Conservation (phyloP, 139 green algal genomes). For the Nannochloris sp. region DNA sequence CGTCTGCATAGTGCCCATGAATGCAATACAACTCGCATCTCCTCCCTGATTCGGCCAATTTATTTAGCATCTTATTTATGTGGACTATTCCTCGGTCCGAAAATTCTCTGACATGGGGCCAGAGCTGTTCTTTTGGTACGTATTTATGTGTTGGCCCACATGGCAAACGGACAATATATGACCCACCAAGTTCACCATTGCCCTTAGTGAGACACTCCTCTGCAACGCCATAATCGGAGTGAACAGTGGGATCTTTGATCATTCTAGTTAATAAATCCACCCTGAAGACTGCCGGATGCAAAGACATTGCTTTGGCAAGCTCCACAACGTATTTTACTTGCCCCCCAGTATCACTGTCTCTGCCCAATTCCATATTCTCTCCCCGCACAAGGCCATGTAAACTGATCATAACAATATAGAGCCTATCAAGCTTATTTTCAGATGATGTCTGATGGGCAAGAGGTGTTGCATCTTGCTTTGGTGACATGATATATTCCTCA, state of each 20-base stretch:
- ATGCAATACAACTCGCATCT: conserved; percentile 60
- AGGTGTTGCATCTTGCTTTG: conserved; percentile 10
- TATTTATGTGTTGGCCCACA: conserved; percentile 63
- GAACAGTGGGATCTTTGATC: conserved; percentile 56
- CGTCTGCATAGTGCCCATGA: conserved; percentile 82
- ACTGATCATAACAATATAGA: conserved; percentile 80
- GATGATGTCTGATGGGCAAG: not conserved
- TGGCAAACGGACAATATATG: conserved; percentile 84
- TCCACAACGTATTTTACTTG: conserved; percentile 92
- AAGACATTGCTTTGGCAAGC: conserved; percentile 72
- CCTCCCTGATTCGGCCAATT: conserved; percentile 39
- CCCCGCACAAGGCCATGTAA: conserved; percentile 86
- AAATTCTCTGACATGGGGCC: conserved; percentile 89
- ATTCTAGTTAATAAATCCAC: conserved; percentile 90
- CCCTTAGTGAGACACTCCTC: conserved; percentile 61
- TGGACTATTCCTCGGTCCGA: conserved; percentile 66
- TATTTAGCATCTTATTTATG: conserved; percentile 40
- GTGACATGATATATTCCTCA: conserved; percentile 17
- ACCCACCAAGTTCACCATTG: conserved; percentile 47
- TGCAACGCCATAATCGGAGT: conserved; percentile 53
- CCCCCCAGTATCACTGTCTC: conserved; percentile 84
- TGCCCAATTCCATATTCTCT: conserved; percentile 85
- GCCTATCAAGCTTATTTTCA: conserved; percentile 21
- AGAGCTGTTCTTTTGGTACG: conserved; percentile 81
- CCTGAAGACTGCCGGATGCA: conserved; percentile 78